Evolutionary conservation across 108 stramenopile genomes (phyloP).

Genomic region (Seminavis robusta): DNA sequence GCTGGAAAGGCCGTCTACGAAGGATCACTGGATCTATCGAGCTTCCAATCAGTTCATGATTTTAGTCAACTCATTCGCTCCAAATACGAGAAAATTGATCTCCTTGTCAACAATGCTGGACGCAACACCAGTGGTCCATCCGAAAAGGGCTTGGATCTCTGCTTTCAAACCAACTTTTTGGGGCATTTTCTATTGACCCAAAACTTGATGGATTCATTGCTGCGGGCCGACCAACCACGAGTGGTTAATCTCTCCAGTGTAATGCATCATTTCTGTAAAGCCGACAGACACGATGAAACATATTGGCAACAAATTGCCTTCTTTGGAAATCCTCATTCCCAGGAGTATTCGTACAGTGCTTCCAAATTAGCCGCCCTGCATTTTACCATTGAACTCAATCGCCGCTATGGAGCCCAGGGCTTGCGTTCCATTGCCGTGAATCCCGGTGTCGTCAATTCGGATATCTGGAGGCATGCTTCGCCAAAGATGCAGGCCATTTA

Average conservation of each 20-base stretch:
- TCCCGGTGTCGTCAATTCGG: conserved; percentile 58
- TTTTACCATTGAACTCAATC: conserved; percentile 48
- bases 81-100: conserved; percentile 29
- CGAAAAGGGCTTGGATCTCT: conserved; percentile 46
- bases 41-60: conserved; percentile 26
- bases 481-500: conserved; percentile 21
- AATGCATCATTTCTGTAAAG: conserved; percentile 55
- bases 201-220: no score
- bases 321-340: not conserved
- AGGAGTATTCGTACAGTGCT: conserved; percentile 29
- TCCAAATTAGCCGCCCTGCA: conserved; percentile 66
- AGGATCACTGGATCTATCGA: conserved; percentile 41
- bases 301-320: conserved; percentile 18
- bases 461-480: conserved; percentile 58
- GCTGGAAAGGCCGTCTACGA: conserved; percentile 32
- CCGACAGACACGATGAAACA: not conserved
- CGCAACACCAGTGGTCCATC: no score
- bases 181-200: conserved; percentile 69
- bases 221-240: no score
- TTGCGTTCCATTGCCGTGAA: conserved; percentile 50
- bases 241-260: conserved; percentile 61
- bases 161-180: conserved; percentile 67
- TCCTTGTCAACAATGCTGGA: conserved; percentile 71
- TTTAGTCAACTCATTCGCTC: conserved; percentile 35
- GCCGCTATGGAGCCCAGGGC: conserved; percentile 46